Percentiles rank a stretch among this genome's conserved stretches.
Conservation (phyloP, 2,329 filamentous ascomycete species). For the Rhynchosporium agropyri region DNA sequence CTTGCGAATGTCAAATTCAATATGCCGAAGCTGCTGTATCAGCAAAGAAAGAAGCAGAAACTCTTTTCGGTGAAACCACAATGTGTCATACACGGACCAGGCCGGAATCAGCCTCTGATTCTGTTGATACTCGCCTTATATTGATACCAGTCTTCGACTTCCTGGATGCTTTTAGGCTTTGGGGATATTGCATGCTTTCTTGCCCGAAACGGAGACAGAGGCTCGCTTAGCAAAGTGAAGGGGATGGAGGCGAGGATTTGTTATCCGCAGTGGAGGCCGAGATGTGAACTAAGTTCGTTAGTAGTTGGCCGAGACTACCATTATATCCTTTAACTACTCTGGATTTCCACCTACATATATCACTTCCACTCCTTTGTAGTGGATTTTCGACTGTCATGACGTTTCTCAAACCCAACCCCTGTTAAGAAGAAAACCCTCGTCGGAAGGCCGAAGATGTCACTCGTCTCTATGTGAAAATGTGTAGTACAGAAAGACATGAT, state of each 20-base stretch:
- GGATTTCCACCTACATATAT: background rate
- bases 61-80: too few relatives aligned
- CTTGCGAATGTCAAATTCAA: too few relatives aligned
- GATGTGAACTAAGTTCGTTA: background rate
- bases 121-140: background rate
- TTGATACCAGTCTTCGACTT: background rate
- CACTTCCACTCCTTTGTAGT: background rate
- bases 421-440: too few relatives aligned
- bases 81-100: too few relatives aligned
- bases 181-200: conserved; percentile 8
- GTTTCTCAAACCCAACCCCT: background rate
- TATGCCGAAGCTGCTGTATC: too few relatives aligned
- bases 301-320: background rate
- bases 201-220: conserved; percentile 18
- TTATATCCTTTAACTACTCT: background rate
- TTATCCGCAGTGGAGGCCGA: background rate
- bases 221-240: background rate
- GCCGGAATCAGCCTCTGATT: too few relatives aligned
- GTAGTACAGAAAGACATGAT: too few relatives aligned
- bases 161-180: background rate
- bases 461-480: too few relatives aligned
- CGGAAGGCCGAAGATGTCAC: too few relatives aligned
- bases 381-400: background rate
- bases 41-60: too few relatives aligned
- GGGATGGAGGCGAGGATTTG: background rate